These are phyloP conservation scores for Zoysia japonica DNA, from an alignment of 176 grass and related monocot genomes.

Conservation along the genomic window DNA sequence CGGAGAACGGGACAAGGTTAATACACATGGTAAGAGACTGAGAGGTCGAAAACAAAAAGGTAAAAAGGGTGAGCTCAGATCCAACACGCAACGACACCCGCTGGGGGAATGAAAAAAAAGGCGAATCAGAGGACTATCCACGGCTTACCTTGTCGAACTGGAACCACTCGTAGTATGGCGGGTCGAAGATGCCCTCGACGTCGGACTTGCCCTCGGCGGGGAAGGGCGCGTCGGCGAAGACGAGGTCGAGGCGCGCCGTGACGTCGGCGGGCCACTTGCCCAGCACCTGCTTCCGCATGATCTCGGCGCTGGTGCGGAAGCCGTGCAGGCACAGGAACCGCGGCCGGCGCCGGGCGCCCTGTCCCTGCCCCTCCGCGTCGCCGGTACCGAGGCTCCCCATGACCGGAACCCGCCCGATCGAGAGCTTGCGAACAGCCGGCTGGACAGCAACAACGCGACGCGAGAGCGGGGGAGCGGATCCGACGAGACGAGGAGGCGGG, in stretches of 20 bases:
- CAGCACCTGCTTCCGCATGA: constrained; percentile 91
- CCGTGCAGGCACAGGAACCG: constrained; percentile 93
- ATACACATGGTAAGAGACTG: neutral
- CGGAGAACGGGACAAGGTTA: neutral
- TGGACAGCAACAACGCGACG: no score
- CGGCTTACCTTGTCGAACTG: constrained; percentile 72
- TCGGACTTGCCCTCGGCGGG: constrained; percentile 84
- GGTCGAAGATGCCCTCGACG: constrained; percentile 79
- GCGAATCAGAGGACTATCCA: neutral
- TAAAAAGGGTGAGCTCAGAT: no score
- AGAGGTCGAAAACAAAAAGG: no score
- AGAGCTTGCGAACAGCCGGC: no score
- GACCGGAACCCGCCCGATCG: neutral
- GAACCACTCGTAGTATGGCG: constrained; percentile 94
- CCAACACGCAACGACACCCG: no score
- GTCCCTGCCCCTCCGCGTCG: neutral
- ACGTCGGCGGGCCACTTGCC: constrained; percentile 84
- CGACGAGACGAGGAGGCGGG: neutral
- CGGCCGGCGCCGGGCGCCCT: constrained; percentile 26
- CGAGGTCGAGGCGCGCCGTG: constrained; percentile 81
- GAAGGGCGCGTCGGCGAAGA: constrained; percentile 90
- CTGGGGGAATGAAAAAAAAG: neutral
- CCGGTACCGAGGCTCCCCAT: constrained; percentile 56
- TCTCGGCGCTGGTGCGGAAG: constrained; percentile 90
- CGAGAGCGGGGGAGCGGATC: neutral